These are phyloP conservation scores for Colletotrichum simmondsii DNA, from an alignment of 2,329 filamentous ascomycete species.

Conservation along the genomic window DNA sequence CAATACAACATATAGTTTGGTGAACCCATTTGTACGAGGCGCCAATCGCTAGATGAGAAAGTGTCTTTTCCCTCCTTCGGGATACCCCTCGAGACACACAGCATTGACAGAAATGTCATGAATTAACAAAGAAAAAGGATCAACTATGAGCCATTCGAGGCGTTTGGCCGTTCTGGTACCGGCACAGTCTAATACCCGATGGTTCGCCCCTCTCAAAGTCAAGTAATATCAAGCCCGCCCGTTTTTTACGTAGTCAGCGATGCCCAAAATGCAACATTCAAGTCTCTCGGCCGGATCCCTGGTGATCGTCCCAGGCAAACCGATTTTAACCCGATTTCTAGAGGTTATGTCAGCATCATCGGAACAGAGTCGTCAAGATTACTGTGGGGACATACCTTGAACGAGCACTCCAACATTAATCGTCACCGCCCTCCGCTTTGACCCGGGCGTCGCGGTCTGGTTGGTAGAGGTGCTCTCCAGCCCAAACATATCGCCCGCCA, in stretches of 20 bases:
- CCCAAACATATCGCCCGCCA: conserved; percentile 9
- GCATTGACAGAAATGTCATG: too few relatives aligned
- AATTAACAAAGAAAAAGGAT: background rate
- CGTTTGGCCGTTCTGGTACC: background rate
- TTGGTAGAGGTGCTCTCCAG: background rate
- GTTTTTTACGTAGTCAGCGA: conserved; percentile 2
- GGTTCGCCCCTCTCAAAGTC: background rate
- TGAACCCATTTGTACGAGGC: background rate
- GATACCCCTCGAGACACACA: background rate
- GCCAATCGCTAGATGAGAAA: background rate
- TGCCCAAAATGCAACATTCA: conserved; percentile 38
- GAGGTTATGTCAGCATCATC: too few relatives aligned
- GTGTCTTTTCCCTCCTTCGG: background rate
- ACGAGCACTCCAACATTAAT: conserved; percentile 45
- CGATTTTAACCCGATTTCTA: conserved; percentile 48
- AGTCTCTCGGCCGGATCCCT: conserved; percentile 50
- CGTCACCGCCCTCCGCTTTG: conserved; percentile 43
- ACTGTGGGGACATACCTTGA: conserved; percentile 41
- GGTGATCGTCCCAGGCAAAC: conserved; percentile 53
- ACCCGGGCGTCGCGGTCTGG: conserved; percentile 17
- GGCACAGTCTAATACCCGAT: background rate
- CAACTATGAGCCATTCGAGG: background rate
- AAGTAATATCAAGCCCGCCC: too few relatives aligned
- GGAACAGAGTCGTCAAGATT: too few relatives aligned
- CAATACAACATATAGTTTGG: background rate